Base-by-base conservation (phyloP, 164 flowering plant species). In the Echeveria elegans region DNA sequence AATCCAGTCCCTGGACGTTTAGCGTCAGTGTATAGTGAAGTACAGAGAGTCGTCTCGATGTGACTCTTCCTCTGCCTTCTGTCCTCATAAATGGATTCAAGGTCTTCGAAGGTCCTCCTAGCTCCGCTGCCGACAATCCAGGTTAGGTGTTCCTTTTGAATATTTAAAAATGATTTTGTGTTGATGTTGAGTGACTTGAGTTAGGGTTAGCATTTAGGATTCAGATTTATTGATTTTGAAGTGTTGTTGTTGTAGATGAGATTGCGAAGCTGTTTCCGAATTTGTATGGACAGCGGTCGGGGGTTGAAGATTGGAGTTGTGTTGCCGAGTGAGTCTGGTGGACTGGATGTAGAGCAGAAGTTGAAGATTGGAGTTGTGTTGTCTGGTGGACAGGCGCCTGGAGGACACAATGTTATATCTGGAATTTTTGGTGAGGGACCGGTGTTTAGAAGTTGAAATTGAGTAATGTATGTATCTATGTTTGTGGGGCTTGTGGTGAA, bases 331-430 rank as follows among this genome's bases (percentile, higher is more conserved):
- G 87, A 80, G 0, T 56, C 77, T 8, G 73, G 41, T n/a, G 66
- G 72, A 5, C 23, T 34, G 1, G 30, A 24, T 23, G 65, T 78
- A 7, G 83, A 69, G 65, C 78, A 74, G 76, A 83, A 77, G 71
- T 71, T 91, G 86, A 94, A 89, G 82, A 86, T 94, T 60, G 99
- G 97, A 10, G 97, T 94, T 31, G 97, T 94, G 48, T 75, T 94
- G 66, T 94, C 98, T 28, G 98, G 98, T 47, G 98, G 98, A 24
- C 98, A 93, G 76, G 98, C 98, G 16, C 98, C 98, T 14, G 98
- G 98, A 30, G 98, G 98, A n/a, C 98, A 91, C 79, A 94, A 94
- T 81, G 97, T 94, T 37, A 94, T 94, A 40, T 86, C 82, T 71
- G 98, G 96, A 71, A 82, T 91, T 64, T 91, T 79, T 60, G 99